These are phyloP conservation scores for Sarocladiaceae sp. DNA, from an alignment of 2,329 filamentous ascomycete species.

Conservation along the genomic window DNA sequence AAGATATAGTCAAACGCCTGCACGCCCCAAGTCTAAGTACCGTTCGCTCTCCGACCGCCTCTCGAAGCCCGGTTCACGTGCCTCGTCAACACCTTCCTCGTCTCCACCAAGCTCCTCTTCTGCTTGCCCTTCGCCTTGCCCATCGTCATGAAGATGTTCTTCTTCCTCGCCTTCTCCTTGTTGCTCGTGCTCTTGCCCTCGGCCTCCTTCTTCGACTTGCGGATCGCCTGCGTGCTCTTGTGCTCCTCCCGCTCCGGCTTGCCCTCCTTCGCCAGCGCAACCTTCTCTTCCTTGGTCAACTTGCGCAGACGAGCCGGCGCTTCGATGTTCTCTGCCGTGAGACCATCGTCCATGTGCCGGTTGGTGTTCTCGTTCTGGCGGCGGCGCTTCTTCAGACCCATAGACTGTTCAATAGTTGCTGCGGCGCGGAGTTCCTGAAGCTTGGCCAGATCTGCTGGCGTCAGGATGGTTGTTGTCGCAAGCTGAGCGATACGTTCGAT, in stretches of 20 bases:
- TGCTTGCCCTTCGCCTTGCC: conserved; percentile 94
- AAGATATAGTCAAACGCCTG: no score
- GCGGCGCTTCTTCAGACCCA: conserved; percentile 42
- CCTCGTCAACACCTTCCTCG: conserved; percentile 69
- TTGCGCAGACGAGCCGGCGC: conserved; percentile 76
- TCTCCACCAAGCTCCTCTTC: conserved; percentile 87
- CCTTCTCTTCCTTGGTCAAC: conserved; percentile 80
- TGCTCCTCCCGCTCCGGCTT: conserved; percentile 73
- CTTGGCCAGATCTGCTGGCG: conserved; percentile 92
- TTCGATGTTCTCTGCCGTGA: conserved; percentile 90
- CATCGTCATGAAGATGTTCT: conserved; percentile 98
- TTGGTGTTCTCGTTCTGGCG: conserved; percentile 35
- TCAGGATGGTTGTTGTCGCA: conserved; percentile 90
- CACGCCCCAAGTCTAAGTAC: conserved; percentile 18
- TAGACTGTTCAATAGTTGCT: conserved; percentile 61
- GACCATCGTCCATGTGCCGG: conserved; percentile 75
- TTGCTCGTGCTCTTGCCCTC: conserved; percentile 96
- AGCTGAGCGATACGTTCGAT: conserved; percentile 59
- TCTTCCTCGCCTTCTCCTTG: conserved; percentile 91
- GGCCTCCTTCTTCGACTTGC: conserved; percentile 78
- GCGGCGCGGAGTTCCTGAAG: conserved; percentile 78
- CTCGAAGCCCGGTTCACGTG: conserved; percentile 80
- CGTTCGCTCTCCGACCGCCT: conserved; percentile 76
- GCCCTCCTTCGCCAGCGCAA: conserved; percentile 76
- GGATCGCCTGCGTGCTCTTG: conserved; percentile 76